Evolutionary conservation across 2,329 filamentous ascomycete species (phyloP).

Genomic region (Sarocladium oryzae): DNA sequence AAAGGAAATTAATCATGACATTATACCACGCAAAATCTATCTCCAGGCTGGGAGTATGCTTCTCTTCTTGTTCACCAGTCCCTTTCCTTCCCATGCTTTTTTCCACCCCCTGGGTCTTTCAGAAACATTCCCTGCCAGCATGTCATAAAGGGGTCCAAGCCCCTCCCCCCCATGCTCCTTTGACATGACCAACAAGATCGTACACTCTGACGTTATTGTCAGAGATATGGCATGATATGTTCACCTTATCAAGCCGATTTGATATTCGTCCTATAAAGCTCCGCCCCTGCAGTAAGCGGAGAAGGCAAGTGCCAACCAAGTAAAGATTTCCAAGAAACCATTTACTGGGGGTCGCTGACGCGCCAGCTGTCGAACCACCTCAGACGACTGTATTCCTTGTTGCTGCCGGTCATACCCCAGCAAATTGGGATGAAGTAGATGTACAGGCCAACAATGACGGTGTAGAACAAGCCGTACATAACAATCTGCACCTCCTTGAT

Average conservation of each 20-base stretch:
- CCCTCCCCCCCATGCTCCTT: background rate
- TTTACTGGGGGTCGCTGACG: slow-evolving; percentile 54
- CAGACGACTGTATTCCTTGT: slow-evolving; percentile 80
- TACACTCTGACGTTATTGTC: background rate
- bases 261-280: too few relatives aligned
- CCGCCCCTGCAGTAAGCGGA: background rate
- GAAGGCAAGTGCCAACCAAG: background rate
- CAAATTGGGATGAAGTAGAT: slow-evolving; percentile 87
- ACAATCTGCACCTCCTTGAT: slow-evolving; percentile 56
- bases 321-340: background rate
- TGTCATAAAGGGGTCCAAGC: background rate
- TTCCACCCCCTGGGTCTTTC: background rate
- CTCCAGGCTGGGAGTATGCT: slow-evolving; percentile 1
- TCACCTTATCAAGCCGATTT: too few relatives aligned
- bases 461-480: slow-evolving; percentile 71
- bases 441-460: slow-evolving; percentile 71
- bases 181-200: background rate
- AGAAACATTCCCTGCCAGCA: background rate
- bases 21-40: slow-evolving; percentile 7
- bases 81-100: background rate
- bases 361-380: slow-evolving; percentile 91
- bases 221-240: background rate
- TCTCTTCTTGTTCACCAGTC: background rate
- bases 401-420: slow-evolving; percentile 88
- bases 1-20: slow-evolving; percentile 9